These are phyloP conservation scores for Astragalus membranaceus DNA, from an alignment of 306 rosid genomes.

Conservation along the genomic window DNA sequence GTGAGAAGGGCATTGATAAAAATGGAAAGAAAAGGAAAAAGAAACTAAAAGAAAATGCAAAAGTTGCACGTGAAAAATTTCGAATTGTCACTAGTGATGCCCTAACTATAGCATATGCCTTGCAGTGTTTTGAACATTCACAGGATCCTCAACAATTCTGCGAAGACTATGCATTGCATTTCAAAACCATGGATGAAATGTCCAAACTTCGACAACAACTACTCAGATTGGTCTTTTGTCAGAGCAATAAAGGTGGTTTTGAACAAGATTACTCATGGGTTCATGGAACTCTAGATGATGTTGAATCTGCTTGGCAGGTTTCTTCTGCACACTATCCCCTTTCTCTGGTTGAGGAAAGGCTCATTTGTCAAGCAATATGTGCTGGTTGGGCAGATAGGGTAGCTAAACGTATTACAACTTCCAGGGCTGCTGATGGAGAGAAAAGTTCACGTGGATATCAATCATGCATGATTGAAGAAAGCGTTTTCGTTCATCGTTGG, in stretches of 20 bases:
- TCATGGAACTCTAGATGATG: constrained; percentile 57
- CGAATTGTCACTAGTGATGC: constrained; percentile 74
- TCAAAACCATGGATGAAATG: constrained; percentile 95
- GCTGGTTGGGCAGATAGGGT: constrained; percentile 99
- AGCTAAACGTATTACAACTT: constrained; percentile 62
- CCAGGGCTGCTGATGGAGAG: constrained; percentile 37
- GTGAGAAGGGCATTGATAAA: constrained; percentile 32
- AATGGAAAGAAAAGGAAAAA: constrained; percentile 49
- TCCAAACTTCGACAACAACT: constrained; percentile 79
- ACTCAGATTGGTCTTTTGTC: constrained; percentile 60
- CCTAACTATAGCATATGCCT: constrained; percentile 59
- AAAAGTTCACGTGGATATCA: constrained; percentile 52
- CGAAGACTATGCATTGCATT: constrained; percentile 56
- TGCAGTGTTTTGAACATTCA: constrained; percentile 75
- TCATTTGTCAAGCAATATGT: constrained; percentile 79
- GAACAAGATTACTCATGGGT: constrained; percentile 58
- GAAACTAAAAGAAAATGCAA: constrained; percentile 59
- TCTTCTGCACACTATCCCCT: constrained; percentile 56
- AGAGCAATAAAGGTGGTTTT: constrained; percentile 30
- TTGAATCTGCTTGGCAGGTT: constrained; percentile 56
- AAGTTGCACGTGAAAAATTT: constrained; percentile 54
- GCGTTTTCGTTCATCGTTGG: constrained; percentile 62
- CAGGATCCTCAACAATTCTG: constrained; percentile 50
- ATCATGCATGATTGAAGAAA: constrained; percentile 59
- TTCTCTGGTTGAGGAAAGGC: constrained; percentile 60